These are phyloP conservation scores for Aspergillus avenaceus DNA, from an alignment of 495 filamentous ascomycete genomes.

Conservation along the genomic window DNA sequence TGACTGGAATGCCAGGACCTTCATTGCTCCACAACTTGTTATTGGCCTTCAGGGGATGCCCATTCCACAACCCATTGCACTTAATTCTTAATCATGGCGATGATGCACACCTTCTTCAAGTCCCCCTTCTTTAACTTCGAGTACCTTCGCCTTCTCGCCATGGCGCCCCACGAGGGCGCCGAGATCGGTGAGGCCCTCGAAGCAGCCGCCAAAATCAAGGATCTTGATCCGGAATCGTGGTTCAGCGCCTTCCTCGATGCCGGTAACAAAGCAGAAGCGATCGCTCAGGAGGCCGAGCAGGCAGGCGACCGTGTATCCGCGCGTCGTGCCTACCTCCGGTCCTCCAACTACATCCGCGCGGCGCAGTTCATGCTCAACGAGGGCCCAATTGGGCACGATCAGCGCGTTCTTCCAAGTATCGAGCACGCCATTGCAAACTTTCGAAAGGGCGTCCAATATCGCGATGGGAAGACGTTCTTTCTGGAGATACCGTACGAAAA, in stretches of 20 bases:
- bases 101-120: constrained; percentile 27
- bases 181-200: constrained; percentile 42
- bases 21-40: too few relatives aligned
- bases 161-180: constrained; percentile 25
- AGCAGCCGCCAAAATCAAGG: constrained; percentile 31
- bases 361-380: constrained; percentile 29
- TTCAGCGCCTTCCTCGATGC: constrained; percentile 24
- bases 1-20: too few relatives aligned
- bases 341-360: constrained; percentile 40
- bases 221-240: constrained; percentile 39
- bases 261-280: constrained; percentile 24
- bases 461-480: constrained; percentile 13
- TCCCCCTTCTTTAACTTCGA: constrained; percentile 46
- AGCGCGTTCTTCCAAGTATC: constrained; percentile 9
- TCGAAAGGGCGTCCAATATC: constrained; percentile 11
- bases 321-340: constrained; percentile 27
- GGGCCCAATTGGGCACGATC: constrained; percentile 7
- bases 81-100: not conserved
- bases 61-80: not conserved
- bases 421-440: constrained; percentile 20
- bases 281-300: constrained; percentile 24
- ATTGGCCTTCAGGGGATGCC: too few relatives aligned
- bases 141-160: constrained; percentile 36
- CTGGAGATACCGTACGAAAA: constrained; percentile 40
- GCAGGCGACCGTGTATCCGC: constrained; percentile 24